phyloP scores from a whole-genome alignment of 2,329 filamentous ascomycete species.

The Fusarium pilosicola region DNA sequence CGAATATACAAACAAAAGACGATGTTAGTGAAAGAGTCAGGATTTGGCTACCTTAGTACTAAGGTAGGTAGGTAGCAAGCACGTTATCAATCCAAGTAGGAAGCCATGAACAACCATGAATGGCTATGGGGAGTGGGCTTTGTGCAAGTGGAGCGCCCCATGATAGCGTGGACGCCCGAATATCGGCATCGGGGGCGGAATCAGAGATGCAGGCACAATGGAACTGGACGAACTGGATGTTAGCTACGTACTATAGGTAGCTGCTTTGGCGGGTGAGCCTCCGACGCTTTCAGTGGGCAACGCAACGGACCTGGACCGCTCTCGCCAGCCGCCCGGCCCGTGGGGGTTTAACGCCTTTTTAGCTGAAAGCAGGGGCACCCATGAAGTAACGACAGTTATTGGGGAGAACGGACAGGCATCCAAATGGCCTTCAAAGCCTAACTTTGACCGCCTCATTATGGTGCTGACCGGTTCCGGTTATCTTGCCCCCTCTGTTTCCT shows the following conservation, averaged over 20 bases:
- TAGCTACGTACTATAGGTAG: neutral
- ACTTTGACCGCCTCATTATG: slow-evolving; percentile 28
- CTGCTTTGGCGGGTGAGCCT: slow-evolving; percentile 1
- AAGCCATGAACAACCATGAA: slow-evolving; percentile 35
- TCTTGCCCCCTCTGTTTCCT: slow-evolving; percentile 22
- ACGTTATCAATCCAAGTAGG: slow-evolving; percentile 25
- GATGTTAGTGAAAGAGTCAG: slow-evolving; percentile 12
- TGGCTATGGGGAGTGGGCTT: slow-evolving; percentile 11
- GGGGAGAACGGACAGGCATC: slow-evolving; percentile 8
- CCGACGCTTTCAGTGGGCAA: slow-evolving; percentile 21
- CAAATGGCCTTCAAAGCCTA: neutral
- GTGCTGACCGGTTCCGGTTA: slow-evolving; percentile 25
- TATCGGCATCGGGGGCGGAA: slow-evolving; percentile 30
- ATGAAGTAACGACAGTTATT: slow-evolving; percentile 5
- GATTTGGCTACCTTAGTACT: neutral
- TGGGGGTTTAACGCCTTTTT: neutral
- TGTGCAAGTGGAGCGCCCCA: slow-evolving; percentile 16
- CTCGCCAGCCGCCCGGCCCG: neutral
- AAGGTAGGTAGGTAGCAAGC: neutral
- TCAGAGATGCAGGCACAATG: neutral
- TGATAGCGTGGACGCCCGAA: slow-evolving; percentile 17
- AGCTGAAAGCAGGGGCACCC: slow-evolving; percentile 28
- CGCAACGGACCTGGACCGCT: slow-evolving; percentile 1
- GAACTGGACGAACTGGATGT: neutral
- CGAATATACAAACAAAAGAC: neutral